Conservation (phyloP, 768 basidiomycete species). For the Pleurotus giganteus region DNA sequence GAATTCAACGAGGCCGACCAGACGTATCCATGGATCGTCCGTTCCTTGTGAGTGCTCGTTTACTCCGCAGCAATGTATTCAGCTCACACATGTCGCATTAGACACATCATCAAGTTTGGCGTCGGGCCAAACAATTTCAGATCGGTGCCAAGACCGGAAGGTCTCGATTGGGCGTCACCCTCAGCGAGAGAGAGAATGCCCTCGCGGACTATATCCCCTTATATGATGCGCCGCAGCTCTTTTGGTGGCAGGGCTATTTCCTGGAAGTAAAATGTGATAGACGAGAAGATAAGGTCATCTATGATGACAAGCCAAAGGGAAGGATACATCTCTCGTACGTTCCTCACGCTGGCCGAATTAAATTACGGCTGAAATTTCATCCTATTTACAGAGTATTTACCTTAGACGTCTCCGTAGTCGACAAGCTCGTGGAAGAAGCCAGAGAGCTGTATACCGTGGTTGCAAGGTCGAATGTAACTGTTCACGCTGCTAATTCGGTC, state of each 20-base stretch:
- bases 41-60: not conserved
- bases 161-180: constrained; percentile 35
- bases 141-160: constrained; percentile 38
- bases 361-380: not conserved
- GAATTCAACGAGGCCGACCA: constrained; percentile 38
- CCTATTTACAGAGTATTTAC: constrained; percentile 35
- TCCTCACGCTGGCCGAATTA: constrained; percentile 32
- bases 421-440: constrained; percentile 34
- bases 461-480: constrained; percentile 31
- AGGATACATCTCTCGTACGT: constrained; percentile 12
- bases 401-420: constrained; percentile 31
- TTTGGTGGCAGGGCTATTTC: constrained; percentile 40
- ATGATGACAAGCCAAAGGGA: constrained; percentile 10
- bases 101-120: constrained; percentile 45
- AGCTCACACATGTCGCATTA: no score
- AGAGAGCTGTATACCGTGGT: constrained; percentile 30
- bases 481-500: constrained; percentile 32
- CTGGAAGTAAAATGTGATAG: constrained; percentile 31
- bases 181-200: constrained; percentile 20
- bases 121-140: constrained; percentile 36
- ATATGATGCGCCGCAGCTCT: constrained; percentile 36
- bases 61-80: not conserved
- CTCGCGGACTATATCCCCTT: constrained; percentile 40
- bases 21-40: constrained; percentile 40
- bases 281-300: constrained; percentile 4